These are phyloP conservation scores for Ascocoryne sarcoides DNA, from an alignment of 2,329 filamentous ascomycete species.

Conservation along the genomic window DNA sequence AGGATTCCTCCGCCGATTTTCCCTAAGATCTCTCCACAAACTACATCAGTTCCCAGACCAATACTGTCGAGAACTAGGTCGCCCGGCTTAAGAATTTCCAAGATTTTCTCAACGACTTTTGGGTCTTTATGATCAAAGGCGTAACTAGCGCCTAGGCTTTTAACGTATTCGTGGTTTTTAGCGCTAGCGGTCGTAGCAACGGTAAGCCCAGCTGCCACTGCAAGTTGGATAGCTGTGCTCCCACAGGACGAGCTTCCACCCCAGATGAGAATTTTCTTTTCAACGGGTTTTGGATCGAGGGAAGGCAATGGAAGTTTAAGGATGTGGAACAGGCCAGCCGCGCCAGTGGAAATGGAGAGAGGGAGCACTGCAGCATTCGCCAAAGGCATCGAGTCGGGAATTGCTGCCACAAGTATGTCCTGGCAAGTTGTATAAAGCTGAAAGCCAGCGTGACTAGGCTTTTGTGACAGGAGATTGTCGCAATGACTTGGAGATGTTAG, in stretches of 20 bases:
- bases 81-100: slow-evolving; percentile 8
- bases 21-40: slow-evolving; percentile 25
- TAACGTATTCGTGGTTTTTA: slow-evolving; percentile 34
- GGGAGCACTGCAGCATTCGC: slow-evolving; percentile 30
- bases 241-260: slow-evolving; percentile 19
- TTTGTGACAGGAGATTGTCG: slow-evolving; percentile 15
- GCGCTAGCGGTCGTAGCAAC: slow-evolving; percentile 39
- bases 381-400: slow-evolving; percentile 28
- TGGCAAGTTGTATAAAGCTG: slow-evolving; percentile 26
- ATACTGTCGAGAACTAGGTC: slow-evolving; percentile 23
- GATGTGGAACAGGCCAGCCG: slow-evolving; percentile 24
- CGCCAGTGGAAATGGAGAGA: slow-evolving; percentile 28
- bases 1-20: slow-evolving; percentile 22
- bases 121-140: slow-evolving; percentile 37
- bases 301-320: slow-evolving; percentile 13
- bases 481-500: slow-evolving; percentile 14
- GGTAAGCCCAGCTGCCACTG: slow-evolving; percentile 28
- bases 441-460: slow-evolving; percentile 23
- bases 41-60: slow-evolving; percentile 15
- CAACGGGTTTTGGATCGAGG: slow-evolving; percentile 6
- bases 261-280: slow-evolving; percentile 20
- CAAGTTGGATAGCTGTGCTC: slow-evolving; percentile 15
- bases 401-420: slow-evolving; percentile 18
- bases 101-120: slow-evolving; percentile 11
- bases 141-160: slow-evolving; percentile 34